Conservation (phyloP, 345 rosid genomes). For the Ceriops zippeliana region DNA sequence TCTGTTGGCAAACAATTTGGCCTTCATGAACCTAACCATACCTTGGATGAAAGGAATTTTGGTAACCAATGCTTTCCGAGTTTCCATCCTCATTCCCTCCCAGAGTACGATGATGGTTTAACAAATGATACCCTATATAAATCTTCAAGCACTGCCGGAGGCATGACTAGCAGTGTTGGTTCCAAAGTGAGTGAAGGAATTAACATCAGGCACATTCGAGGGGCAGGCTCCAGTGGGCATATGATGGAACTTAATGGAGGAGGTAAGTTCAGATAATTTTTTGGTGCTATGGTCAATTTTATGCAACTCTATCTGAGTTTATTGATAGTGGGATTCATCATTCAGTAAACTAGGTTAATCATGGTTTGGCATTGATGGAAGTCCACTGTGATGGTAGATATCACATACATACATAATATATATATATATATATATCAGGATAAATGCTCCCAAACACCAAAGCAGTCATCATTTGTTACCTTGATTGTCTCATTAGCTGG, state of each 20-base stretch:
- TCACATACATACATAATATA: background rate
- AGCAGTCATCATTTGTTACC: background rate
- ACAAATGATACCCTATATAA: slow-evolving; percentile 53
- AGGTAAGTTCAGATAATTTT: slow-evolving; percentile 31
- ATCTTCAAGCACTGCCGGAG: slow-evolving; percentile 36
- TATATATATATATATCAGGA: background rate
- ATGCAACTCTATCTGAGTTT: background rate
- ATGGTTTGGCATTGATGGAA: too few species aligned
- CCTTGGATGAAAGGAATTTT: slow-evolving; percentile 54
- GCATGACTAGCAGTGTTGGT: slow-evolving; percentile 33
- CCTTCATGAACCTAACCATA: slow-evolving; percentile 45
- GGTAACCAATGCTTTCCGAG: slow-evolving; percentile 46
- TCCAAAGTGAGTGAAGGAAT: slow-evolving; percentile 43
- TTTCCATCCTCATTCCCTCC: slow-evolving; percentile 76
- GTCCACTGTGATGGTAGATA: background rate
- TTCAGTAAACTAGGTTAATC: too few species aligned
- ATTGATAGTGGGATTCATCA: too few species aligned
- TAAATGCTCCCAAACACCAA: background rate
- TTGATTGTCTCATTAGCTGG: too few species aligned
- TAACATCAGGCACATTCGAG: slow-evolving; percentile 46
- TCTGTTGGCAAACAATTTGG: slow-evolving; percentile 57
- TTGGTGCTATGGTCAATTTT: slow-evolving; percentile 9
- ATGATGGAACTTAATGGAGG: slow-evolving; percentile 41
- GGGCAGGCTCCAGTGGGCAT: slow-evolving; percentile 45
- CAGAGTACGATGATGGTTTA: slow-evolving; percentile 65